Conservation (phyloP, 331 rosid genomes). For the Malus hybrid region DNA sequence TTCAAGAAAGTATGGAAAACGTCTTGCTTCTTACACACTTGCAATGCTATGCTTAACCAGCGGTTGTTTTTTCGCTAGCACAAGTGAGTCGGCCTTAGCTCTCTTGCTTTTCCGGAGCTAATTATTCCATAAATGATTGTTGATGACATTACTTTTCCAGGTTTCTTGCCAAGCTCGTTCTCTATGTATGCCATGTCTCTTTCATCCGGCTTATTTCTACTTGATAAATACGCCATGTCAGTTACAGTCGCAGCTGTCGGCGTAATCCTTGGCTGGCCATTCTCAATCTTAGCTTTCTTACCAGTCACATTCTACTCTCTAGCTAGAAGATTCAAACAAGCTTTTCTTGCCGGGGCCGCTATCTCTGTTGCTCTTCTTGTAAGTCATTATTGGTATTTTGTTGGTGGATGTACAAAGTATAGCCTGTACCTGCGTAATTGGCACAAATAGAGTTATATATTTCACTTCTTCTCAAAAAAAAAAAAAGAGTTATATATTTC, state of each 20-base stretch:
- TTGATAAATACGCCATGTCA: slow-evolving; percentile 67
- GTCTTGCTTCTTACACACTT: slow-evolving; percentile 77
- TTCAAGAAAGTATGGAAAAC: slow-evolving; percentile 83
- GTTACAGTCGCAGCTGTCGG: slow-evolving; percentile 73
- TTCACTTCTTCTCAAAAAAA: background rate
- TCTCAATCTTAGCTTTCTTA: slow-evolving; percentile 86
- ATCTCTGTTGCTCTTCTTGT: slow-evolving; percentile 69
- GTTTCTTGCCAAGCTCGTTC: slow-evolving; percentile 98
- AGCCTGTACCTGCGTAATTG: background rate
- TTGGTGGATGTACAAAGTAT: background rate
- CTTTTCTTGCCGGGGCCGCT: slow-evolving; percentile 66
- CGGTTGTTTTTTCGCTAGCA: slow-evolving; percentile 96
- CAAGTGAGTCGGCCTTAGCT: slow-evolving; percentile 52
- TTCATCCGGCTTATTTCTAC: slow-evolving; percentile 82
- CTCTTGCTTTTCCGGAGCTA: background rate
- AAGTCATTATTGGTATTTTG: slow-evolving; percentile 27
- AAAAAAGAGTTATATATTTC: background rate
- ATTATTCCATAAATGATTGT: background rate
- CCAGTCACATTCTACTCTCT: slow-evolving; percentile 72
- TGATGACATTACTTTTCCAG: slow-evolving; percentile 30
- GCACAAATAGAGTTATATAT: background rate
- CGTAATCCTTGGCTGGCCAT: slow-evolving; percentile 98
- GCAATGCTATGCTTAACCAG: slow-evolving; percentile 95
- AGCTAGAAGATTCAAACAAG: slow-evolving; percentile 45
- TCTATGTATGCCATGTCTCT: slow-evolving; percentile 92